A percentile compares a stretch with the other conserved stretches of the same genome.
Evolutionary conservation across 768 basidiomycete genomes (phyloP).

Genomic region (Lactarius psammicola): DNA sequence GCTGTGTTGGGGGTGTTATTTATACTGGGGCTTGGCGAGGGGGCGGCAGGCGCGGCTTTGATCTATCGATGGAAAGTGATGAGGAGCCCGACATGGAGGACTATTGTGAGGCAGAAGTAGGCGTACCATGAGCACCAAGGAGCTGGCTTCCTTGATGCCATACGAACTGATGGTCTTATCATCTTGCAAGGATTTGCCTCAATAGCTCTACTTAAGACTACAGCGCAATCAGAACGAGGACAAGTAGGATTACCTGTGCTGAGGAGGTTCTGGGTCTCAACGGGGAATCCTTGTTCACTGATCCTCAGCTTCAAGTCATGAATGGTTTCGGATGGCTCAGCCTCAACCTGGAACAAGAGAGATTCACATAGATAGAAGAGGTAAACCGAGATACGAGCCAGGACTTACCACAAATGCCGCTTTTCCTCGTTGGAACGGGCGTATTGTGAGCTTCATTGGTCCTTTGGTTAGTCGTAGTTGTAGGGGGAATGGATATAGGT

Average conservation of each 20-base stretch:
- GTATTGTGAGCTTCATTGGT: slow-evolving; percentile 88
- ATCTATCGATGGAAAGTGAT: slow-evolving; percentile 41
- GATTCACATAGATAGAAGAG: not conserved
- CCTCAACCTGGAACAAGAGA: slow-evolving; percentile 59
- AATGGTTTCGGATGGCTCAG: slow-evolving; percentile 72
- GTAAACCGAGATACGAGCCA: not conserved
- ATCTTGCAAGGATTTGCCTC: slow-evolving; percentile 89
- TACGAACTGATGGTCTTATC: slow-evolving; percentile 83
- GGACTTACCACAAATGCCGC: slow-evolving; percentile 74
- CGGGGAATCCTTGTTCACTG: slow-evolving; percentile 66
- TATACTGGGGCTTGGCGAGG: slow-evolving; percentile 31
- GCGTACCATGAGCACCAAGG: slow-evolving; percentile 90
- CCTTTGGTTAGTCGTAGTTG: not conserved
- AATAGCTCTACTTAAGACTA: slow-evolving; percentile 17
- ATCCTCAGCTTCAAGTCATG: slow-evolving; percentile 84
- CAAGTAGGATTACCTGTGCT: slow-evolving; percentile 65
- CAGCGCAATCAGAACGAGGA: slow-evolving; percentile 17
- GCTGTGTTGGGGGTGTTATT: not conserved
- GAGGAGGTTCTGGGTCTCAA: slow-evolving; percentile 86
- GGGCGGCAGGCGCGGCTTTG: slow-evolving; percentile 44
- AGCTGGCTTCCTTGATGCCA: slow-evolving; percentile 96
- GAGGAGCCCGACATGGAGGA: slow-evolving; percentile 64
- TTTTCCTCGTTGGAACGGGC: slow-evolving; percentile 75
- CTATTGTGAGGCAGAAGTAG: not conserved
- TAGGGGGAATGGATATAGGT: not conserved